Evolutionary conservation across 2,329 filamentous ascomycete genomes (phyloP), one percentile per base, ranked within the genome.

Genomic region (Thyridium curvatum): DNA sequence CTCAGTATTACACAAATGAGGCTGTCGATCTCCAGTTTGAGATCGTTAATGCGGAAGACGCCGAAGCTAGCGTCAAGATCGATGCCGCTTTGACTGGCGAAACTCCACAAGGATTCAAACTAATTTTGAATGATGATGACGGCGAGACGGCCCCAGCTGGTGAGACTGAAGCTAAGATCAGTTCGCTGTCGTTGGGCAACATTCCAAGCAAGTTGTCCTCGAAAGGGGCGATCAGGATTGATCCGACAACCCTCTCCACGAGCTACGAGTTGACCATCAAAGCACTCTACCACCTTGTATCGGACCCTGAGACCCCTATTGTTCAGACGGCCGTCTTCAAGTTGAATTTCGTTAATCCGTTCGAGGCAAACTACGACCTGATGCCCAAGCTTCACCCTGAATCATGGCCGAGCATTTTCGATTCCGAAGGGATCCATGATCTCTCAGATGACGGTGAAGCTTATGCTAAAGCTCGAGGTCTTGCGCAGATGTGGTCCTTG

Each of bases 301-400:
- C 86, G 6, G 90, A 97, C 54, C 68, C 80, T 1, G 83, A 85
- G 37, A 95, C 89, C 2, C 82, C 84, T 2, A 84, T 97, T 30
- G 79, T 82, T 30, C 91, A 94, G 59, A 77, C 74, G 3, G 64
- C 84, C 16, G 71, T 78, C 1, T 72, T 85, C 30, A 80, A 83
- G 38, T 60, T 97, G 5, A 75, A 79, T 30, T 74, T 96, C 40
- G 79, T 87, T 39, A 82, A 80, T 36, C 88, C 91, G 0, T 97
- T 98, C 51, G 89, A 95, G 62, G 86, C 89, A 13, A 93, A 86
- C 52, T 96, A 94, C 58, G 87, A 94, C 45, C 79, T 97, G 45
- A 72, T 82, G 12, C 89, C 93, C 10, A 77, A 84, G 9, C 69
- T 95, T 4, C 84, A 96, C 58, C 61, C 74, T 0, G 82, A 84